Evolutionary conservation across 139 green algal genomes (phyloP).

Genomic region (Coccomyxa sp.): DNA sequence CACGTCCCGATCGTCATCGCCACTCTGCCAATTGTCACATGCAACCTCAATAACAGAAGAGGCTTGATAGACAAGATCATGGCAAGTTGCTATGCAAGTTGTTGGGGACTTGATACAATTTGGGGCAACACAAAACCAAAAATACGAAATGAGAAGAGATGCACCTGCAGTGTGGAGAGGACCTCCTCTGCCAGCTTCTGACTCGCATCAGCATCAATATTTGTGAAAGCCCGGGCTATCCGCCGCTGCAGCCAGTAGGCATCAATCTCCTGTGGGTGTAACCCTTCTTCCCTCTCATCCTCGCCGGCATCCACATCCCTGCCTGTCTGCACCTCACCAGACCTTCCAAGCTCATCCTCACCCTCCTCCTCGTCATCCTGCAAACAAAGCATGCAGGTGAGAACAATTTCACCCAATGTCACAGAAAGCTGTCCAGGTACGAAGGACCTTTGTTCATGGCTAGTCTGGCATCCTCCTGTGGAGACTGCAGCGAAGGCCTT

Average conservation of each 20-base stretch:
- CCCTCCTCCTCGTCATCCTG: constrained; percentile 40
- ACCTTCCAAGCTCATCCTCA: constrained; percentile 30
- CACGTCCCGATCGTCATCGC: constrained; percentile 43
- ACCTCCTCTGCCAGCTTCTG: constrained; percentile 80
- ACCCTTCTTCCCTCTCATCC: constrained; percentile 33
- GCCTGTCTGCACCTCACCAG: constrained; percentile 25
- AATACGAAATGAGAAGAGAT: neutral
- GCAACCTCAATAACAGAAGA: neutral
- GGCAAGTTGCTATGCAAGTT: neutral
- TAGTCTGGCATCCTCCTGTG: neutral
- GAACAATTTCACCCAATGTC: neutral
- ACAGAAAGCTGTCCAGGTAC: too few species aligned
- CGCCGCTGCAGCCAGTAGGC: constrained; percentile 98
- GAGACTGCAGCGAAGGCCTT: neutral
- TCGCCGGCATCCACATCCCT: constrained; percentile 53
- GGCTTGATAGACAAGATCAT: neutral
- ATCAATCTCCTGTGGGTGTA: constrained; percentile 80
- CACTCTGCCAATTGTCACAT: neutral
- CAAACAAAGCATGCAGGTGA: neutral
- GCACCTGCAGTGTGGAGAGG: constrained; percentile 38
- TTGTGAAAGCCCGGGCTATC: constrained; percentile 64
- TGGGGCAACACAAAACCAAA: neutral
- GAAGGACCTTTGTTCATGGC: too few species aligned
- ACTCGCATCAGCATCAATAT: constrained; percentile 60
- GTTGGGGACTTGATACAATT: neutral